phyloP scores from a whole-genome alignment of 805 yeast species.

The Saturnispora halmiae region DNA sequence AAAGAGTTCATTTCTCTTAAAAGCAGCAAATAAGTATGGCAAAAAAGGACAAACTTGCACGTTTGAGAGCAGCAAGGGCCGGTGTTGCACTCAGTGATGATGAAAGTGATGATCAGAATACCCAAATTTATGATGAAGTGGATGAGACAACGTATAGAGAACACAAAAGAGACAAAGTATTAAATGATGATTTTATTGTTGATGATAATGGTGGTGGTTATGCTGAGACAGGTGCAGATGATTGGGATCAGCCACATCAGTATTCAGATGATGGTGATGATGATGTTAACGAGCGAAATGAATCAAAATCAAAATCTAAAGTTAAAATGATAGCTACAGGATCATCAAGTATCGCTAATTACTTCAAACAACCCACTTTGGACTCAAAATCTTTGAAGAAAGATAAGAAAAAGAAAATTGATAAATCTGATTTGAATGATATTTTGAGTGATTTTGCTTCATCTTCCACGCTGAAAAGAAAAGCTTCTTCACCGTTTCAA shows the following conservation, averaged over 20 bases:
- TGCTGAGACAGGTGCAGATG: conserved; percentile 87
- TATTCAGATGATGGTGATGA: conserved; percentile 41
- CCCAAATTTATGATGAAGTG: conserved; percentile 74
- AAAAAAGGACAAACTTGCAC: conserved; percentile 40
- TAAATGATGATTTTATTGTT: conserved; percentile 88
- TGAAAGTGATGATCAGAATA: conserved; percentile 37
- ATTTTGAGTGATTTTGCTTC: conserved; percentile 49
- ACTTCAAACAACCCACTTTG: conserved; percentile 33
- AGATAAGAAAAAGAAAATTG: conserved; percentile 21
- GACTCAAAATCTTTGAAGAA: conserved; percentile 11
- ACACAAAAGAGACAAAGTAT: conserved; percentile 68
- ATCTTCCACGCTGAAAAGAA: conserved; percentile 20
- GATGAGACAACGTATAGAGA: conserved; percentile 72
- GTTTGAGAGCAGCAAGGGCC: conserved; percentile 54
- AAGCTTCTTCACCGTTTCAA: conserved; percentile 16
- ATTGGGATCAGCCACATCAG: conserved; percentile 56
- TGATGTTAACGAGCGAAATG: conserved; percentile 35
- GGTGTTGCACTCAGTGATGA: conserved; percentile 41
- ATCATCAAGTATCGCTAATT: conserved; percentile 20
- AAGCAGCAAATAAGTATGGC: no score
- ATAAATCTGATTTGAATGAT: conserved; percentile 50
- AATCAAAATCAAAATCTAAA: conserved; percentile 22
- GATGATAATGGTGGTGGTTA: conserved; percentile 93
- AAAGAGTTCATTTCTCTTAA: no score
- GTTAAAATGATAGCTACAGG: conserved; percentile 24